These are phyloP conservation scores for Lactarius evosmus DNA, from an alignment of 768 basidiomycete species.

Conservation along the genomic window DNA sequence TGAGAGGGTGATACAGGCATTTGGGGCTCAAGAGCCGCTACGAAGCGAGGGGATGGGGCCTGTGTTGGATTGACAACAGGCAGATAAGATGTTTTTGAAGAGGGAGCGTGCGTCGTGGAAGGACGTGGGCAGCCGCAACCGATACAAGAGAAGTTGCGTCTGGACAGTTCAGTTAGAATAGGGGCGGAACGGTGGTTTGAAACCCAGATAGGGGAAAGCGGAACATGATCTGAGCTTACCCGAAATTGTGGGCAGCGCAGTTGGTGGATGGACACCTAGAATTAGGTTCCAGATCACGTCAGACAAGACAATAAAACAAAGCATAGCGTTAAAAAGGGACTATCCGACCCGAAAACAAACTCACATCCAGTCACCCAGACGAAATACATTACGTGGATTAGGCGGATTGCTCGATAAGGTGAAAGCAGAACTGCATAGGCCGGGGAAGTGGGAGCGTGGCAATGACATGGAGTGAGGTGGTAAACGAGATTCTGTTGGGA, in stretches of 20 bases:
- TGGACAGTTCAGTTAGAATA: slow-evolving; percentile 47
- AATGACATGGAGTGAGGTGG: neutral
- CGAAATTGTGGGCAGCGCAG: slow-evolving; percentile 83
- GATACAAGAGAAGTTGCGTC: slow-evolving; percentile 74
- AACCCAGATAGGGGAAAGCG: slow-evolving; percentile 32
- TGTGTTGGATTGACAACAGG: slow-evolving; percentile 29
- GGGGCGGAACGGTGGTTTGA: slow-evolving; percentile 24
- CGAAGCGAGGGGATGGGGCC: slow-evolving; percentile 22
- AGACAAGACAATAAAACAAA: slow-evolving; percentile 4
- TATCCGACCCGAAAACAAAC: slow-evolving; percentile 32
- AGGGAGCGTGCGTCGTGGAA: slow-evolving; percentile 31
- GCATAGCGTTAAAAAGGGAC: slow-evolving; percentile 17
- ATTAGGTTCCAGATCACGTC: slow-evolving; percentile 5
- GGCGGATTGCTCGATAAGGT: slow-evolving; percentile 68
- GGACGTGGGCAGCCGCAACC: slow-evolving; percentile 65
- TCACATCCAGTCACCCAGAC: slow-evolving; percentile 76
- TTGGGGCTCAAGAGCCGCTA: slow-evolving; percentile 13
- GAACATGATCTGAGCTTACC: slow-evolving; percentile 48
- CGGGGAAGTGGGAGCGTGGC: neutral
- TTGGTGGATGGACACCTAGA: slow-evolving; percentile 61
- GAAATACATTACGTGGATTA: slow-evolving; percentile 62
- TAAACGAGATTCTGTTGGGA: neutral
- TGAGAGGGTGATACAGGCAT: slow-evolving; percentile 24
- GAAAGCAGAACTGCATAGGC: slow-evolving; percentile 35
- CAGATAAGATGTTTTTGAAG: slow-evolving; percentile 31